Conservation (phyloP, 768 basidiomycete species). For the Amanita exitialis region DNA sequence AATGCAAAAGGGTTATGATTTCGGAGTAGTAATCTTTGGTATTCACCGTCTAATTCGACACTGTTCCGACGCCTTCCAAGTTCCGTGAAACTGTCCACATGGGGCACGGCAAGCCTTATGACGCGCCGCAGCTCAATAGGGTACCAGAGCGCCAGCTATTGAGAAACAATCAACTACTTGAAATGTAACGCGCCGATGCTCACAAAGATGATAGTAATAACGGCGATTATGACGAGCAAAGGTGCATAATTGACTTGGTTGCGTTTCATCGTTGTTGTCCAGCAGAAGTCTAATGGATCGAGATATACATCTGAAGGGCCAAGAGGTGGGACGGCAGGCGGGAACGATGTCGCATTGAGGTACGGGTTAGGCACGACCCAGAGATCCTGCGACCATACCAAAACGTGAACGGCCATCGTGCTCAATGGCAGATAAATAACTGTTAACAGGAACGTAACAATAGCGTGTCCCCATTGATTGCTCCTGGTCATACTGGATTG, state of each 20-base stretch:
- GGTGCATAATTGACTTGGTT: slow-evolving; percentile 65
- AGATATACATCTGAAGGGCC: slow-evolving; percentile 49
- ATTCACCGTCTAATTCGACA: slow-evolving; percentile 58
- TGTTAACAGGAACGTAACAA: slow-evolving; percentile 55
- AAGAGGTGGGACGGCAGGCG: slow-evolving; percentile 38
- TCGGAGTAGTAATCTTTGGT: slow-evolving; percentile 50
- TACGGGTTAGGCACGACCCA: slow-evolving; percentile 70
- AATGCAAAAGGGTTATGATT: slow-evolving; percentile 64
- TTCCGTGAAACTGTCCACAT: slow-evolving; percentile 59
- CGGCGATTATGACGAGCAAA: slow-evolving; percentile 45
- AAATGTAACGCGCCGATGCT: slow-evolving; percentile 12
- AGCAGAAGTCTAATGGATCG: slow-evolving; percentile 64
- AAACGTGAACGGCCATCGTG: slow-evolving; percentile 66
- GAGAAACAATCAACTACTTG: not conserved
- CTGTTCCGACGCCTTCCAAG: slow-evolving; percentile 51
- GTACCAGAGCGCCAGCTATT: slow-evolving; percentile 60
- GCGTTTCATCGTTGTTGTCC: slow-evolving; percentile 66
- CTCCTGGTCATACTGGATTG: slow-evolving; percentile 32
- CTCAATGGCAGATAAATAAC: slow-evolving; percentile 69
- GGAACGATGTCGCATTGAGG: slow-evolving; percentile 39
- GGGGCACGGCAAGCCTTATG: slow-evolving; percentile 48
- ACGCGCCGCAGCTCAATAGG: slow-evolving; percentile 51
- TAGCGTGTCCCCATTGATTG: slow-evolving; percentile 42
- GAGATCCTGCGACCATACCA: slow-evolving; percentile 70
- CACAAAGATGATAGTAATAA: slow-evolving; percentile 40